Base-by-base conservation (phyloP, 805 yeast species). In the Wickerhamomyces chaumierensis region DNA sequence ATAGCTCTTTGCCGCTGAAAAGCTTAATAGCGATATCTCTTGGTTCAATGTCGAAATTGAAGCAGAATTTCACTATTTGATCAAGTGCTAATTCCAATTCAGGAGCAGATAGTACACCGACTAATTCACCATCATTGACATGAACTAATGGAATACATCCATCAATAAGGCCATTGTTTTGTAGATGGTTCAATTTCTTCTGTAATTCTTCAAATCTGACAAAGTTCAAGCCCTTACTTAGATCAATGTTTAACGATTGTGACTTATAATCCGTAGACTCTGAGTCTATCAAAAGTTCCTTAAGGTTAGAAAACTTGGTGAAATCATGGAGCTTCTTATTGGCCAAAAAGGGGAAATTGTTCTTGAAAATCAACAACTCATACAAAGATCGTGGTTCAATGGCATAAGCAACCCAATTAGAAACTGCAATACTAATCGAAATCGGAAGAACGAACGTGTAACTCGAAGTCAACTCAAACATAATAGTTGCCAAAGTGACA, bases 401-500 rank as follows among this genome's bases (percentile, higher is more conserved):
- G 5, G 70, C 57, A 34, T 65, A 62, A 3, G 78, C 78, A 9
- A 69, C 61, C 75, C 78, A 70, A 47, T 72, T 72, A 2, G 78
- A 66, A n/a, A 69, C 71, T 8, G 77, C 66, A 36, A 74, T 71
- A 3, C 77, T 63, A 8, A 73, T 66, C 1, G 78, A 65, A 38
- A 73, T 70, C 0, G 80, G 80, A 18, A 74, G 50, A 11, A 74
- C 78, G 48, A 73, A 73, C 19, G 72, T 71, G 41, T 73, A 66
- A 13, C 75, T 67, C 18, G 76, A 72, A 1, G 80, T 74, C 27
- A 74, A 52, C 48, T 74, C 80, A 48, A 71, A 71, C 31, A 71
- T 49, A 31, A 71, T 70, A 4, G 69, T 68, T 1, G 71, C 73
- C 27, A 71, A 51, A 3, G 76, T 68, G 31, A 71, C 68, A 37